Evolutionary conservation across 371 early-diverging fungal species (phyloP).

Genomic region (Haplosporangium sp.): DNA sequence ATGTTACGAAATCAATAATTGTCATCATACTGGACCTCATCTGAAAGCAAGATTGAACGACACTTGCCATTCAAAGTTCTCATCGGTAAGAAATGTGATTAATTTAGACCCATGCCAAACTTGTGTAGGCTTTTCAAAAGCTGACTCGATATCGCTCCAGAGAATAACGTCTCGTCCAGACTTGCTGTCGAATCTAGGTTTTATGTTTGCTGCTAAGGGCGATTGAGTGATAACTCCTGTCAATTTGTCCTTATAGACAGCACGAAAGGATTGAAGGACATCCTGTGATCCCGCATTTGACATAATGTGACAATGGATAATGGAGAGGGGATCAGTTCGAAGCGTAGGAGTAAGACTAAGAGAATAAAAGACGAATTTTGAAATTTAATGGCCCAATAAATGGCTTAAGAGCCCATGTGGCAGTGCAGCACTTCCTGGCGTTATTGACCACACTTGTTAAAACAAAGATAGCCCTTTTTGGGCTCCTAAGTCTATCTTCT

Average conservation of each 20-base stretch:
- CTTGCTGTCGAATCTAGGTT: not conserved
- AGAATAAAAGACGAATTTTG: too few relatives aligned
- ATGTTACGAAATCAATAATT: not conserved
- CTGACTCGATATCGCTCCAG: conserved; percentile 1
- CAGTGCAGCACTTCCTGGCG: too few relatives aligned
- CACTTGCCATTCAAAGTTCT: conserved; percentile 6
- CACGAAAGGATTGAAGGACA: not conserved
- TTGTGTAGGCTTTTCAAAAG: not conserved
- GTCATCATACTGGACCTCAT: not conserved
- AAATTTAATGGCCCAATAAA: too few relatives aligned
- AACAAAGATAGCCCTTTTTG: too few relatives aligned
- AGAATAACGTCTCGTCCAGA: not conserved
- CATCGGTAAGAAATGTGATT: not conserved
- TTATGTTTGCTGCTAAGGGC: not conserved
- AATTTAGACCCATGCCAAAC: not conserved
- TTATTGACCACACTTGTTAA: too few relatives aligned
- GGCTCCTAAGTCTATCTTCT: too few relatives aligned
- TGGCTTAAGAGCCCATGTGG: too few relatives aligned
- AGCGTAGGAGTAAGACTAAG: too few relatives aligned
- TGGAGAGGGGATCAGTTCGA: too few relatives aligned
- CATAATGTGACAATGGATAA: too few relatives aligned
- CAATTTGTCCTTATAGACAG: not conserved
- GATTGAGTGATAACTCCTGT: not conserved
- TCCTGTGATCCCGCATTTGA: too few relatives aligned
- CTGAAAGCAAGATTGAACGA: too few relatives aligned